Evolutionary conservation across 441 rosid species (phyloP), one percentile per base, ranked within the genome.

Genomic region (Viola pubescens): DNA sequence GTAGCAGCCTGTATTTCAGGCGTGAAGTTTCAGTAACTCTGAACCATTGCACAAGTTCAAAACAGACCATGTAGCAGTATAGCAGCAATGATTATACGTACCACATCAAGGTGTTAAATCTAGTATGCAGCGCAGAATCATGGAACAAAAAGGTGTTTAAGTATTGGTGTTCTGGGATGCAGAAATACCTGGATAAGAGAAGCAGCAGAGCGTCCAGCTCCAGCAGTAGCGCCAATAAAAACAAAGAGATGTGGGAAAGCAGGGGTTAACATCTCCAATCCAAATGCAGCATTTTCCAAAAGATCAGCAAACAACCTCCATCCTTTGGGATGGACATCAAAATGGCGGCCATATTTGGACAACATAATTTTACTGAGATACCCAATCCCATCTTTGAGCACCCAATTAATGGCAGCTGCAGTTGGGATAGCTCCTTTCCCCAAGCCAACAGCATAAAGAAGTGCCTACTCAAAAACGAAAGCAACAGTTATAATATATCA

Each of bases 291-390:
- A 66, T 89, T 92, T 75, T 92, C 98, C 81, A 89, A 70, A 11
- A 92, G 85, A 81, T 92, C 98, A 68, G 95, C 97, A 76, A 87
- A 92, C 61, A 92, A 70, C 65, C 98, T 84, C 98, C 98, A 92
- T 9, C 97, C 94, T 63, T 87, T 92, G 2, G 98, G 98, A 80
- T 92, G 76, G 48, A 92, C 98, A 70, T 87, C 98, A 56, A 92
- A 92, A 77, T 92, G 94, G n/a, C 97, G 84, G 13, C 98, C 98
- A 4, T 80, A 89, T 71, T 92, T 89, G 7, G 96, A 92, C 55
- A 92, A 60, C 76, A 85, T 72, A 10, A 92, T 92, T 73, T 92
- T 92, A 73, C 97, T 92, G 54, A 92, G 79, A 75, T 92, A 89
- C 52, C 97, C 97, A 67, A 92, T 89, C 52, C 97, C 96, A 81